Evolutionary conservation across 371 early-diverging fungal species (phyloP).

Genomic region (Mortierella sp.): DNA sequence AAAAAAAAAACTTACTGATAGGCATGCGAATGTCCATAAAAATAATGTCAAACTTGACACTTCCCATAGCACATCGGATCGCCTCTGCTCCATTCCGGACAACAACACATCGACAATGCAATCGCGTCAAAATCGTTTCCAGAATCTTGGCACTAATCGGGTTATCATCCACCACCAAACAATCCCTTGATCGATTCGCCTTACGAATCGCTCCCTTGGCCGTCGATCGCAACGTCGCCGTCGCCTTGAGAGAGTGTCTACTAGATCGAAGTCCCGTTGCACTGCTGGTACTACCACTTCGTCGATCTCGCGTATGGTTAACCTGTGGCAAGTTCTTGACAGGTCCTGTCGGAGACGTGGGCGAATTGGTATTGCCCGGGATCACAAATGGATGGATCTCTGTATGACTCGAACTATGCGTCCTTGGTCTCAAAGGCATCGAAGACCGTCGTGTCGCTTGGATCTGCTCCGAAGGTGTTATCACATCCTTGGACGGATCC

Average conservation of each 20-base stretch:
- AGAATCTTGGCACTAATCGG: constrained; percentile 88
- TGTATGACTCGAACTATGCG: constrained; percentile 37
- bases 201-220: constrained; percentile 40
- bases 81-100: constrained; percentile 93
- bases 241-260: constrained; percentile 48
- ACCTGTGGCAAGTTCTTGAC: constrained; percentile 29
- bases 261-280: constrained; percentile 42
- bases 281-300: constrained; percentile 45
- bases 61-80: constrained; percentile 87
- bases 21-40: constrained; percentile 96
- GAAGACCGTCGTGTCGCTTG: constrained; percentile 31
- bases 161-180: constrained; percentile 91
- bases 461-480: constrained; percentile 18
- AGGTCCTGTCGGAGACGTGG: constrained; percentile 32
- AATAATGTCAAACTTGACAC: constrained; percentile 89
- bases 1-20: constrained; percentile 70
- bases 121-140: constrained; percentile 80
- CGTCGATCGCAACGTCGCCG: constrained; percentile 51
- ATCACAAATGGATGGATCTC: constrained; percentile 50
- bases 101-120: constrained; percentile 82
- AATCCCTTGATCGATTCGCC: constrained; percentile 54
- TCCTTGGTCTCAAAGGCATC: constrained; percentile 52
- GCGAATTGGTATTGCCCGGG: constrained; percentile 21
- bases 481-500: constrained; percentile 12
- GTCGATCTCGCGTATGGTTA: constrained; percentile 34